Evolutionary conservation across 805 yeast genomes (phyloP).

Genomic region (Groenewaldozyma salmanticensis): DNA sequence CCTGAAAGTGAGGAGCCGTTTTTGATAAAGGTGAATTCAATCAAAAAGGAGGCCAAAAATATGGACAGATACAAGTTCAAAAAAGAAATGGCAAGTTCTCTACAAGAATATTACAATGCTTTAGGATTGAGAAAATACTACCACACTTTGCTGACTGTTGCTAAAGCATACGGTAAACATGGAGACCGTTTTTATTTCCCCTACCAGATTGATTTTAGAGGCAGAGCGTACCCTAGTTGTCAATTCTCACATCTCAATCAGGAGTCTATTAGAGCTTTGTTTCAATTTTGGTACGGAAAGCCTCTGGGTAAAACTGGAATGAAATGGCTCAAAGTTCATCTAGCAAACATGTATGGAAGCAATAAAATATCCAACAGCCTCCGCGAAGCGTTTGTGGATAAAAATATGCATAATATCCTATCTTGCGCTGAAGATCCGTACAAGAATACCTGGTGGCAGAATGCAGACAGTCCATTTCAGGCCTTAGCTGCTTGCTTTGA

Average conservation of each 20-base stretch:
- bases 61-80: not conserved
- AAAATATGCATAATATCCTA: constrained; percentile 35
- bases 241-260: constrained; percentile 52
- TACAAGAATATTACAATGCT: not conserved
- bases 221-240: constrained; percentile 56
- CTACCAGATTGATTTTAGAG: constrained; percentile 53
- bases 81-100: constrained; percentile 24
- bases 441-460: constrained; percentile 34
- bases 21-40: too few species aligned
- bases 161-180: constrained; percentile 58
- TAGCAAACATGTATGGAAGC: constrained; percentile 48
- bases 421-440: constrained; percentile 42
- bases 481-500: constrained; percentile 48
- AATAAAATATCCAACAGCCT: constrained; percentile 45
- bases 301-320: constrained; percentile 42
- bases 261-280: constrained; percentile 47
- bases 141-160: constrained; percentile 53
- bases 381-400: constrained; percentile 39
- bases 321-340: constrained; percentile 50
- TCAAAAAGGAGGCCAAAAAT: not conserved
- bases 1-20: constrained; percentile 19
- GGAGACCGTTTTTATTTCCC: constrained; percentile 53
- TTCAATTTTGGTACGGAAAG: constrained; percentile 51
- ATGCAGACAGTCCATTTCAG: constrained; percentile 55
- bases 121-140: not conserved